These are phyloP conservation scores for Pythium brachiatum DNA, from an alignment of 352 stramenopile genomes.

Conservation along the genomic window DNA sequence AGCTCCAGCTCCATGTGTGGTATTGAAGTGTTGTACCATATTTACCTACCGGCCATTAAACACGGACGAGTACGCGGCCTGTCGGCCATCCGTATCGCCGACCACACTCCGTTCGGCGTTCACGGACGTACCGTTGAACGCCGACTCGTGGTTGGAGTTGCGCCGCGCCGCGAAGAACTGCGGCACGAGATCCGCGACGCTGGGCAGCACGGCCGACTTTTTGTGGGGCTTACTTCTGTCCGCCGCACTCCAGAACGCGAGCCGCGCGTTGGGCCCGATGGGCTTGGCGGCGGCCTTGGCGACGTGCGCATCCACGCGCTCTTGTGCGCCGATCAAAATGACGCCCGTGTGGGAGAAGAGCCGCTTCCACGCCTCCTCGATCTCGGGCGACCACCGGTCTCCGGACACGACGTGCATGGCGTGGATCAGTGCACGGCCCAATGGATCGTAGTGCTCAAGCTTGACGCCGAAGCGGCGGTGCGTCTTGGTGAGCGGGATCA, in stretches of 20 bases:
- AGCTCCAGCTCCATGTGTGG: no score
- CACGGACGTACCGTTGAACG: not conserved
- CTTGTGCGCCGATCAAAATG: conserved; percentile 36
- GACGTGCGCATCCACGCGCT: conserved; percentile 13
- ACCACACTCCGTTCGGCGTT: not conserved
- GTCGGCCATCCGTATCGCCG: not conserved
- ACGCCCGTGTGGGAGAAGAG: conserved; percentile 45
- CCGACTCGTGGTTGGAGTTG: not conserved
- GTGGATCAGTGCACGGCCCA: conserved; percentile 36
- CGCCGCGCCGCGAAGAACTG: not conserved
- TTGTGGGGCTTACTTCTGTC: conserved; percentile 2
- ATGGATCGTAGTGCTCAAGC: conserved; percentile 40
- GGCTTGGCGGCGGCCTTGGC: conserved; percentile 14
- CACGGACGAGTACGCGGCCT: not conserved
- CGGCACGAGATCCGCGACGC: conserved; percentile 6
- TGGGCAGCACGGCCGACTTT: conserved; percentile 2
- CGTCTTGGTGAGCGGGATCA: conserved; percentile 44
- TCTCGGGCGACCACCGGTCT: conserved; percentile 34
- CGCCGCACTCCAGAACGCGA: not conserved
- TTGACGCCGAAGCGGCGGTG: conserved; percentile 50
- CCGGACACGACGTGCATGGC: conserved; percentile 42
- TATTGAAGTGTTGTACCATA: no score
- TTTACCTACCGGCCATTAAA: not conserved
- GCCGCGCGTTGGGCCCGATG: conserved; percentile 5
- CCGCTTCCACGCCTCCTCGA: conserved; percentile 40